phyloP scores from a whole-genome alignment of 164 flowering plant genomes.

The Paratinospora sagittata region DNA sequence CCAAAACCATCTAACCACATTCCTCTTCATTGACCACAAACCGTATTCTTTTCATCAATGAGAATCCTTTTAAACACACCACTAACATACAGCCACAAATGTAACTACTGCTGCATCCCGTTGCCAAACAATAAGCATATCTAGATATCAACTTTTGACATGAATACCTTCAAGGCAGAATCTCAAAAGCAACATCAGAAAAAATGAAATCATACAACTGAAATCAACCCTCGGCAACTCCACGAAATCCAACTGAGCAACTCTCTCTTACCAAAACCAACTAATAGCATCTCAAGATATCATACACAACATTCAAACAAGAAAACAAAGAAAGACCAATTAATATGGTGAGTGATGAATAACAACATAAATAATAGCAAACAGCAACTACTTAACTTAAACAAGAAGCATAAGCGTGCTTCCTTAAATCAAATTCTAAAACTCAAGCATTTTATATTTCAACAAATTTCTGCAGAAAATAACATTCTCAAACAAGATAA shows the following conservation, averaged over 20 bases:
- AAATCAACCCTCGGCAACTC: slow-evolving; percentile 16
- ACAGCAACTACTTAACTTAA: neutral
- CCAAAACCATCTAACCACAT: neutral
- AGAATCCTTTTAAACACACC: neutral
- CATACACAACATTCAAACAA: slow-evolving; percentile 19
- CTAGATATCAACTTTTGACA: slow-evolving; percentile 12
- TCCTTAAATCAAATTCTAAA: neutral
- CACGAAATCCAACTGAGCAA: slow-evolving; percentile 15
- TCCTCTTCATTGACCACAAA: neutral
- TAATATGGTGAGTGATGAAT: slow-evolving; percentile 13
- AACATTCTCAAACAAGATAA: neutral
- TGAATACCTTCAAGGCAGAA: slow-evolving; percentile 12
- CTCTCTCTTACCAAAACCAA: slow-evolving; percentile 17
- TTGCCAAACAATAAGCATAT: slow-evolving; percentile 7
- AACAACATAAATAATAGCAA: slow-evolving; percentile 5
- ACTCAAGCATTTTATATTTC: neutral
- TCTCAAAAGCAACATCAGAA: slow-evolving; percentile 10
- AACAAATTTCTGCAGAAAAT: neutral
- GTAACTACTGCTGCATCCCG: slow-evolving; percentile 2
- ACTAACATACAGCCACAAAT: slow-evolving; percentile 6
- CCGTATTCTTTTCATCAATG: slow-evolving; percentile 5
- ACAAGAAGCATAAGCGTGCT: neutral
- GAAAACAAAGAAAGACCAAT: slow-evolving; percentile 16
- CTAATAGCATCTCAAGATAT: slow-evolving; percentile 21
- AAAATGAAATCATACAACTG: slow-evolving; percentile 9